Evolutionary conservation across 768 basidiomycete genomes (phyloP).

Genomic region (Phlegmacium glaucopus): DNA sequence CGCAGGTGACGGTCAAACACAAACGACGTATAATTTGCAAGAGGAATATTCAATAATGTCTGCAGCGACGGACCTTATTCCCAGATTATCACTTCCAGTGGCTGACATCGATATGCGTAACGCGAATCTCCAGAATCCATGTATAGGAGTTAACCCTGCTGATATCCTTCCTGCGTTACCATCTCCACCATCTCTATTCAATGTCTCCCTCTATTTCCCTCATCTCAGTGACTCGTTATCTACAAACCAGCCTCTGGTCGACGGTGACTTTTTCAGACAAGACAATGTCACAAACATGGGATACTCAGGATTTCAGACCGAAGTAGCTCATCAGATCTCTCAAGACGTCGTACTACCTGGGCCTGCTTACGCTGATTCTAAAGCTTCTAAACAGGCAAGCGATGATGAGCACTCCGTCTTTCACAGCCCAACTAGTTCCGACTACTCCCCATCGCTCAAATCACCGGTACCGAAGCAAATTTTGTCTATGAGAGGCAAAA

Average conservation of each 20-base stretch:
- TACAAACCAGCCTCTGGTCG: too few species aligned
- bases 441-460: slow-evolving; percentile 22
- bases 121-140: slow-evolving; percentile 9
- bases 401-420: slow-evolving; percentile 26
- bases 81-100: slow-evolving; percentile 8
- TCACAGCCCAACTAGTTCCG: slow-evolving; percentile 26
- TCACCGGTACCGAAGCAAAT: slow-evolving; percentile 13
- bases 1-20: too few species aligned
- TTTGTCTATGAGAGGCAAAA: slow-evolving; percentile 14
- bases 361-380: not conserved
- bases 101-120: slow-evolving; percentile 14
- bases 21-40: too few species aligned
- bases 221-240: too few species aligned
- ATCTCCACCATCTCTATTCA: not conserved
- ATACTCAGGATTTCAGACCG: too few species aligned
- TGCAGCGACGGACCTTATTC: not conserved
- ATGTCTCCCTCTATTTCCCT: too few species aligned
- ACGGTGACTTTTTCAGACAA: too few species aligned
- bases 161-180: slow-evolving; percentile 24
- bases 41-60: not conserved
- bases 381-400: slow-evolving; percentile 8
- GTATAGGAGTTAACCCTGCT: slow-evolving; percentile 28
- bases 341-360: not conserved
- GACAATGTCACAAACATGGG: too few species aligned
- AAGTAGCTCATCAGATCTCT: too few species aligned